Percentiles rank a stretch among this genome's conserved stretches.
Conservation (phyloP, 768 basidiomycete genomes). For the Mycena sanguinolenta region DNA sequence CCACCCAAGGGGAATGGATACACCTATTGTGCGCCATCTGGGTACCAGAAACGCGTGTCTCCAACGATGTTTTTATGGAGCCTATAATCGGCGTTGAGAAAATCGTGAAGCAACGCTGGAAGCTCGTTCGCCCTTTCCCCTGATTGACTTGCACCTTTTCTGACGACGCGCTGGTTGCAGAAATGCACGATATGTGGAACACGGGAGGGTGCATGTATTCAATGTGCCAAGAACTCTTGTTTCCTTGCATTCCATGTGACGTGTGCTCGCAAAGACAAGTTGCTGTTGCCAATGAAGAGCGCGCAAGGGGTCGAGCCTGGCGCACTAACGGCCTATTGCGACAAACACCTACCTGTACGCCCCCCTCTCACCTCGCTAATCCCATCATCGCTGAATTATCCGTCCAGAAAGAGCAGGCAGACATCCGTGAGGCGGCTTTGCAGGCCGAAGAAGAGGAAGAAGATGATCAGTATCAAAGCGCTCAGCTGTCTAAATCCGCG, state of each 20-base stretch:
- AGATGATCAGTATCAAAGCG: slow-evolving; percentile 52
- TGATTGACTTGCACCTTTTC: not conserved
- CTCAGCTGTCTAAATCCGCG: slow-evolving; percentile 79
- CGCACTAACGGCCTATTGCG: slow-evolving; percentile 85
- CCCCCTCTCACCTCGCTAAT: not conserved
- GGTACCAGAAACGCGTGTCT: slow-evolving; percentile 94
- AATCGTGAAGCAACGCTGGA: slow-evolving; percentile 94
- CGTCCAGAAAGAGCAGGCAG: slow-evolving; percentile 77
- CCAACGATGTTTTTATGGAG: slow-evolving; percentile 98
- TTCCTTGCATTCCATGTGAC: slow-evolving; percentile 95
- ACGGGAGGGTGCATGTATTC: slow-evolving; percentile 89
- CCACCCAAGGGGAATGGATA: slow-evolving; percentile 91
- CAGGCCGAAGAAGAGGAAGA: slow-evolving; percentile 63
- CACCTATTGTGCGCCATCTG: slow-evolving; percentile 97
- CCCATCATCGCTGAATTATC: not conserved
- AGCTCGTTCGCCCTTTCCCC: slow-evolving; percentile 71
- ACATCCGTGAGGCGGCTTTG: slow-evolving; percentile 68
- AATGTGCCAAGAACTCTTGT: slow-evolving; percentile 92
- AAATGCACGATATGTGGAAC: slow-evolving; percentile 63
- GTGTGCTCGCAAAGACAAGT: slow-evolving; percentile 89
- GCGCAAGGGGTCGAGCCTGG: slow-evolving; percentile 80
- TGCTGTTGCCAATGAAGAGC: slow-evolving; percentile 90
- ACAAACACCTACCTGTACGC: slow-evolving; percentile 90
- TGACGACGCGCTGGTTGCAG: slow-evolving; percentile 43
- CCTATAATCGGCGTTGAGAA: slow-evolving; percentile 91